These are phyloP conservation scores for Colletotrichum sp. DNA, from an alignment of 2,329 filamentous ascomycete species.

Conservation along the genomic window DNA sequence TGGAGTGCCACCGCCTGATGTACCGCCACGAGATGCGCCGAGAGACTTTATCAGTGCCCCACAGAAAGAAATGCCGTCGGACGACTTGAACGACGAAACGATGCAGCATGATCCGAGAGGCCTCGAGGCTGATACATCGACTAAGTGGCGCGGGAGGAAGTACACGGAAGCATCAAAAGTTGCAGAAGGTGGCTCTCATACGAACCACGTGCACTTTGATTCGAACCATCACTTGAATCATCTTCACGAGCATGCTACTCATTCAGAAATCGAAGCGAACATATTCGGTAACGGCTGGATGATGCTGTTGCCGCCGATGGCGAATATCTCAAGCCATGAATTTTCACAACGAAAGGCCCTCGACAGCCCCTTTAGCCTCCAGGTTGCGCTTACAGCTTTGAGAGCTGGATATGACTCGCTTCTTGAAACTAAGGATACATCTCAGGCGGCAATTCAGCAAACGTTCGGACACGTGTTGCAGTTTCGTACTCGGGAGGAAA, in stretches of 20 bases:
- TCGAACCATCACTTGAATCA: neutral
- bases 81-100: neutral
- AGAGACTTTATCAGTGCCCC: neutral
- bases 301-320: neutral
- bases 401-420: neutral
- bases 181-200: neutral
- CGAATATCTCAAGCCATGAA: neutral
- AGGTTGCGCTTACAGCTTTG: neutral
- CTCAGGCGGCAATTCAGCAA: neutral
- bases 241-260: fast-evolving
- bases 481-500: neutral
- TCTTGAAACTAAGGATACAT: neutral
- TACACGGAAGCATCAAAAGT: neutral
- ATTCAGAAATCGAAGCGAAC: neutral
- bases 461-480: neutral
- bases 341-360: neutral
- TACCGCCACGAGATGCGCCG: neutral
- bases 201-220: neutral
- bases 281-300: neutral
- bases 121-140: neutral
- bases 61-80: neutral
- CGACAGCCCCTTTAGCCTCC: neutral
- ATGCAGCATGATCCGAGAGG: neutral
- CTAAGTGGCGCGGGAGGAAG: neutral
- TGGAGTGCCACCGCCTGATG: neutral